phyloP scores from a whole-genome alignment of 2,329 filamentous ascomycete genomes.

The Colletotrichum shisoi region DNA sequence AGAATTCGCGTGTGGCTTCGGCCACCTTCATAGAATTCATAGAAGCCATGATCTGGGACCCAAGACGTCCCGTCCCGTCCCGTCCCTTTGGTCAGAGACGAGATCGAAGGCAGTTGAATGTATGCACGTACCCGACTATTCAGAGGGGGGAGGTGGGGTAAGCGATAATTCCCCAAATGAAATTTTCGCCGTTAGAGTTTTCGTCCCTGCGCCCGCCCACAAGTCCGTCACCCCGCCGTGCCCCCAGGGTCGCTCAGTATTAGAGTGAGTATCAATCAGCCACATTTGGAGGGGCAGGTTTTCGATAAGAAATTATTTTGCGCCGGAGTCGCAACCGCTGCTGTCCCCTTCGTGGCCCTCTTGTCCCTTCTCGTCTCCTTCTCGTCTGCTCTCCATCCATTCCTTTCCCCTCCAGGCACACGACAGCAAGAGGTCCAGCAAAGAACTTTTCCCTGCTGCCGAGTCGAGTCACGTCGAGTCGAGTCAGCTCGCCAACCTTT shows the following conservation, averaged over 20 bases:
- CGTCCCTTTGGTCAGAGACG: too few relatives aligned
- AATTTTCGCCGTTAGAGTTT: constrained; percentile 19
- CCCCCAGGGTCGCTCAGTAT: neutral
- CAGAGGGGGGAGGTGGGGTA: constrained; percentile 26
- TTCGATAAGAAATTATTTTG: constrained; percentile 26
- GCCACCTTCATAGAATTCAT: neutral
- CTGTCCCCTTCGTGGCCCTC: neutral
- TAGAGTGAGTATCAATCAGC: neutral
- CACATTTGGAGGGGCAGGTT: constrained; percentile 32
- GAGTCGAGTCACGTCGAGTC: neutral
- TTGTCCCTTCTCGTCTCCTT: constrained; percentile 2
- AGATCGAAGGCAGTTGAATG: too few relatives aligned
- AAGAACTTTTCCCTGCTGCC: constrained; percentile 15
- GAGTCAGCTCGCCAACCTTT: constrained; percentile 3
- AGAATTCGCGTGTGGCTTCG: neutral
- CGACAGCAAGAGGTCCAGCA: constrained; percentile 12
- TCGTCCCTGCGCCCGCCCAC: neutral
- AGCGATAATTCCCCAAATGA: constrained; percentile 21
- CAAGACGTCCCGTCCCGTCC: too few relatives aligned
- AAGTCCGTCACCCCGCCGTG: constrained; percentile 21
- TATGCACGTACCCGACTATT: too few relatives aligned
- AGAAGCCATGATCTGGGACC: neutral
- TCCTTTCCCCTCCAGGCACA: constrained; percentile 3
- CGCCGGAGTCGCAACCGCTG: constrained; percentile 21
- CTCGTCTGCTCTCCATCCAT: constrained; percentile 4